Evolutionary conservation across 2,329 filamentous ascomycete species (phyloP).

Genomic region (Calonectria henricotiae): DNA sequence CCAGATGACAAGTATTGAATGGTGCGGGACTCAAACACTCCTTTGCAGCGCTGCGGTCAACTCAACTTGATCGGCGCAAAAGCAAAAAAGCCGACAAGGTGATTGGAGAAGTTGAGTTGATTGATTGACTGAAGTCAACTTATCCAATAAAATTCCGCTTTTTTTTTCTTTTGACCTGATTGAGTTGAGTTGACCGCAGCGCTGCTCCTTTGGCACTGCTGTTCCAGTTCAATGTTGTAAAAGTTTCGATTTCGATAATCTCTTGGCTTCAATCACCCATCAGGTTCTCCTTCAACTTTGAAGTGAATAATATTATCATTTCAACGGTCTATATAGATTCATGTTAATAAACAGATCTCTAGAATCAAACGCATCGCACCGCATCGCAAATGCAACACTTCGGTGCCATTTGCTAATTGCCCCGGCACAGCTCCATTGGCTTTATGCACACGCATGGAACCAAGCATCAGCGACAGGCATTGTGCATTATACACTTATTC

Average conservation of each 20-base stretch:
- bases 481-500: neutral
- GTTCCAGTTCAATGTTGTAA: neutral
- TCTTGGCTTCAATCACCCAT: too few species aligned
- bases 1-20: neutral
- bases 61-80: too few species aligned
- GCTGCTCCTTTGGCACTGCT: neutral
- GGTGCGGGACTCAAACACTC: neutral
- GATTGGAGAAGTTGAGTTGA: too few species aligned
- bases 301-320: too few species aligned
- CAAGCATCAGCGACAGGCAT: neutral
- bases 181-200: too few species aligned
- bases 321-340: too few species aligned
- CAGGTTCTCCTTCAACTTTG: neutral
- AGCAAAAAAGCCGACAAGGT: too few species aligned
- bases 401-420: neutral
- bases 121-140: too few species aligned
- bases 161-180: too few species aligned
- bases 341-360: neutral
- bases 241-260: neutral
- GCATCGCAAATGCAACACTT: neutral
- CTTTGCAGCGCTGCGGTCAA: too few species aligned
- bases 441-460: conserved; percentile 9
- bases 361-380: neutral
- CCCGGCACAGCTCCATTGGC: neutral
- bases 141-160: too few species aligned